phyloP scores from a whole-genome alignment of 257 asterid species.

The Nicotiana otophora region DNA sequence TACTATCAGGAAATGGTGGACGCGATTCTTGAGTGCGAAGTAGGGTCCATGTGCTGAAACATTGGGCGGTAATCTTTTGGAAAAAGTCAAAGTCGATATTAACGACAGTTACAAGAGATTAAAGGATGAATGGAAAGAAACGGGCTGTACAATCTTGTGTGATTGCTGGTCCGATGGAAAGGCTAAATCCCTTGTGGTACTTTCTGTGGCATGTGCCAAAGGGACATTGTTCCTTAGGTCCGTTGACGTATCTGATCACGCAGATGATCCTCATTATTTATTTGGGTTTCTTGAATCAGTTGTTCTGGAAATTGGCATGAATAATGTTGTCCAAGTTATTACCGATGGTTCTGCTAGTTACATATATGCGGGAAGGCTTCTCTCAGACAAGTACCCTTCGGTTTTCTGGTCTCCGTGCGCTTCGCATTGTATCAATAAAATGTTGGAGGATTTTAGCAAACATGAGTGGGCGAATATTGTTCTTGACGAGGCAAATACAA shows the following conservation, averaged over 20 bases:
- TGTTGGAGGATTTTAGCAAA: slow-evolving; percentile 36
- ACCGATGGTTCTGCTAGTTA: slow-evolving; percentile 24
- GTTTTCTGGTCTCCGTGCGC: slow-evolving; percentile 49
- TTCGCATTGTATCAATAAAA: slow-evolving; percentile 29
- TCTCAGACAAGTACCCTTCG: slow-evolving; percentile 35
- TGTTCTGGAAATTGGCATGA: slow-evolving; percentile 34
- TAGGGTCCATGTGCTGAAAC: slow-evolving; percentile 30
- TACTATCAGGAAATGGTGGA: slow-evolving; percentile 36
- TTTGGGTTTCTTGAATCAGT: slow-evolving; percentile 34
- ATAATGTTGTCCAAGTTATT: slow-evolving; percentile 35
- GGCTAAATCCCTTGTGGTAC: slow-evolving; percentile 22
- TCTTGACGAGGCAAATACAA: slow-evolving; percentile 33
- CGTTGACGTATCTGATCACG: slow-evolving; percentile 28
- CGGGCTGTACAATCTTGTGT: slow-evolving; percentile 40
- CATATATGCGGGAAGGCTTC: slow-evolving; percentile 35
- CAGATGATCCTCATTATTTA: slow-evolving; percentile 31
- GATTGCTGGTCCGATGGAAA: slow-evolving; percentile 30
- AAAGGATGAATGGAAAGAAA: slow-evolving; percentile 34
- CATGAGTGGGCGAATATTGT: slow-evolving; percentile 35
- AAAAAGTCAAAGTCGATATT: slow-evolving; percentile 26
- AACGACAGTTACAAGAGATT: slow-evolving; percentile 15
- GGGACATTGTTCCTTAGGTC: slow-evolving; percentile 37
- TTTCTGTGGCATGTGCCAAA: slow-evolving; percentile 37
- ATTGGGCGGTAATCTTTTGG: slow-evolving; percentile 26
- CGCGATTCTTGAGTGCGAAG: slow-evolving; percentile 36